phyloP scores from a whole-genome alignment of 2,329 filamentous ascomycete species.

The Mollisiaceae sp. region DNA sequence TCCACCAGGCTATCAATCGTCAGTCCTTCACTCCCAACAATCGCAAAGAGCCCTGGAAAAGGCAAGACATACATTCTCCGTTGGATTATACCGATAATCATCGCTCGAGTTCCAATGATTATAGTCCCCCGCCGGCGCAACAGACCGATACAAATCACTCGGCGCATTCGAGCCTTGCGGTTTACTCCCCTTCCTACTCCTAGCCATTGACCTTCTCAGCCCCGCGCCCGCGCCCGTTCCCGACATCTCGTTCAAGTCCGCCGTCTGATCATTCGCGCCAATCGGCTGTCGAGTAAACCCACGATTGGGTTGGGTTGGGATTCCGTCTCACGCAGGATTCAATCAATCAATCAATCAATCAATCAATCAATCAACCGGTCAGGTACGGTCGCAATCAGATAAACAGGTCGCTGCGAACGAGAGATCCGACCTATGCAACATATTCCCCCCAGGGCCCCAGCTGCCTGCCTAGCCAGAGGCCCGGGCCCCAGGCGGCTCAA shows the following conservation, averaged over 20 bases:
- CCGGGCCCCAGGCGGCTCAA: background rate
- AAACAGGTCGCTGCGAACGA: background rate
- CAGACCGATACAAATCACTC: constrained; percentile 3
- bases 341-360: background rate
- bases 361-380: background rate
- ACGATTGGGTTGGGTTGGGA: background rate
- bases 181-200: background rate
- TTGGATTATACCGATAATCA: constrained; percentile 6
- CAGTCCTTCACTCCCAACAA: too few species aligned
- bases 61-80: background rate
- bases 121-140: constrained; percentile 6
- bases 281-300: background rate
- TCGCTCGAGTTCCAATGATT: constrained; percentile 1
- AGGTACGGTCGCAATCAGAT: background rate
- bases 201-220: constrained; percentile 5
- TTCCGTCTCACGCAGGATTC: background rate
- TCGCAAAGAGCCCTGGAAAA: background rate
- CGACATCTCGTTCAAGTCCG: background rate
- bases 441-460: background rate
- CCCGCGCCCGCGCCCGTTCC: background rate
- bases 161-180: background rate
- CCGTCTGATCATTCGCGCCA: too few species aligned
- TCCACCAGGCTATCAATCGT: background rate
- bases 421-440: background rate
- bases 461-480: background rate